Evolutionary conservation across 2,329 filamentous ascomycete genomes (phyloP).

Genomic region (Aspergillus awamori): DNA sequence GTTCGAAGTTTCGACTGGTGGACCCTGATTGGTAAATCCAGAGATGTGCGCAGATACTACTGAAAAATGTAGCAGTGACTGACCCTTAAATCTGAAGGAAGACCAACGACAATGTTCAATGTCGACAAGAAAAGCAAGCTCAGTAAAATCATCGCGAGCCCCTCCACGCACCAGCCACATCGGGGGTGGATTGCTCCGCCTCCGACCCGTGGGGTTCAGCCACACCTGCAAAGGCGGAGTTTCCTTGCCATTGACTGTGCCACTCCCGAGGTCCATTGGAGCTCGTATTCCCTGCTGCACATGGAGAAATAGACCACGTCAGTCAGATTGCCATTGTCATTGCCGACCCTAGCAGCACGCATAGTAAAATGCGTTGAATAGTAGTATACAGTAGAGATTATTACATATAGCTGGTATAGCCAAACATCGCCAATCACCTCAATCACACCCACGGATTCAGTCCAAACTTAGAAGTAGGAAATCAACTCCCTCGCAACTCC

Average conservation of each 20-base stretch:
- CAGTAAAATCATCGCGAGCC: constrained; percentile 9
- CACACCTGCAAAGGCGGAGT: constrained; percentile 11
- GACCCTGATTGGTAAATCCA: not conserved
- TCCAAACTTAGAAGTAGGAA: constrained; percentile 20
- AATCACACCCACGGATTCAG: not conserved
- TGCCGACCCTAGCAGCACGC: not conserved
- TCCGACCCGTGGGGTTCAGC: constrained; percentile 16
- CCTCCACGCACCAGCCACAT: constrained; percentile 10
- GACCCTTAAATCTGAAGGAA: not conserved
- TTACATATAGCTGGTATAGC: not conserved
- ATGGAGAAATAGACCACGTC: not conserved
- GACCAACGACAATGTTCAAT: not conserved
- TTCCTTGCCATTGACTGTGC: not conserved
- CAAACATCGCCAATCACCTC: not conserved
- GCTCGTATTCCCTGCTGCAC: not conserved
- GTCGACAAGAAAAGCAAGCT: not conserved
- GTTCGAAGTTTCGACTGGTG: not conserved
- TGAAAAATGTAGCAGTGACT: not conserved
- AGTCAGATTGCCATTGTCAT: not conserved
- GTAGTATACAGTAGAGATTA: not conserved
- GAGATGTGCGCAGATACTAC: not conserved
- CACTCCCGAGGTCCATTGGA: not conserved
- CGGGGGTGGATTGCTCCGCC: constrained; percentile 13
- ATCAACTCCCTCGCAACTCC: constrained; percentile 39
- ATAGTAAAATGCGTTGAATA: not conserved